Base-by-base conservation (phyloP, 371 early-diverging fungal genomes). In the Syncephalis plumigaleata region DNA sequence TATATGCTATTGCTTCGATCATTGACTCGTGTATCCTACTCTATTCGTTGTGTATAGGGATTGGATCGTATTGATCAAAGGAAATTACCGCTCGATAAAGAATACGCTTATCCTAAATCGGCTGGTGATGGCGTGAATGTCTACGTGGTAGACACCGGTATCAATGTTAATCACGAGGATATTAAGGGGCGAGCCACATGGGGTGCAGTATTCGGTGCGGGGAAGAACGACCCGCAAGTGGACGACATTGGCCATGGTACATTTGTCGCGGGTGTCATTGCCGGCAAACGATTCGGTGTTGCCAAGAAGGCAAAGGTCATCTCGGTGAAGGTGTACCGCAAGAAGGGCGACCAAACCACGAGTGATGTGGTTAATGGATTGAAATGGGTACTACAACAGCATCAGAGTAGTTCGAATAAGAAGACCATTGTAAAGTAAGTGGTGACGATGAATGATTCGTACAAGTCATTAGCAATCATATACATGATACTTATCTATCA, bases 101-200 rank as follows among this genome's bases (percentile, higher is more conserved):
- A 49, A 2, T 63, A 56, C 38, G 17, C 25, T 24, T 61, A 59
- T 51, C 47, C 57, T 48, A 22, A 45, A 11, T 50, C 50, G 11
- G 66, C 65, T 17, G 79, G 78, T 3, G 42, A 53, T 50, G 73
- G 71, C 49, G 79, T 81, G 31, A 63, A 59, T 42, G 79, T 77
- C 9, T 79, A 80, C 63, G 67, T 86, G 20, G 61, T 87, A 31
- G 87, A 87, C 62, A 84, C 84, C 8, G 85, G 83, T 16, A 59
- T 77, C 31, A 63, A 68, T 45, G 56, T 68, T 42, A 53, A 57
- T 21, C 82, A 83, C 54, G 59, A 60, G 37, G 84, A 87, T 44
- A 77, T 87, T 51, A 63, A 66, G 48, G 81, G 79, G 11, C 68
- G 79, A 48, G 84, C 84, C 18, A 51, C 48, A 43, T 59, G 81